These are phyloP conservation scores for Ramularia collo-cygni DNA, from an alignment of 2,329 filamentous ascomycete species.

Conservation along the genomic window DNA sequence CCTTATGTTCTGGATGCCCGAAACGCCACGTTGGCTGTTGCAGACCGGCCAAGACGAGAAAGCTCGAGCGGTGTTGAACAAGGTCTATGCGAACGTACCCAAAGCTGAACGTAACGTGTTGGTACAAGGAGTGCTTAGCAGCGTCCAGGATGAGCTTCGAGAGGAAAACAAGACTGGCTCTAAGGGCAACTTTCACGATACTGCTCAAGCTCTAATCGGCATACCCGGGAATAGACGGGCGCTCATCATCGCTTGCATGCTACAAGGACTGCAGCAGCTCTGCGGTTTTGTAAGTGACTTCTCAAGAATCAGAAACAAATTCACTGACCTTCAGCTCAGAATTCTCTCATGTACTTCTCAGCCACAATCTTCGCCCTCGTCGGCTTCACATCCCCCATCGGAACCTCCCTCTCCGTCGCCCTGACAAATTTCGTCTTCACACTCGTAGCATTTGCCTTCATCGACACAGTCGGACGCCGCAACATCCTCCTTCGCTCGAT, in stretches of 20 bases:
- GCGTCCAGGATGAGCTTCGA: no score
- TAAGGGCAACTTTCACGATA: slow-evolving; percentile 13
- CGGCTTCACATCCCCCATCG: slow-evolving; percentile 40
- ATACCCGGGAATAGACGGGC: slow-evolving; percentile 59
- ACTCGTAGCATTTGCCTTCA: slow-evolving; percentile 38
- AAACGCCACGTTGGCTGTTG: slow-evolving; percentile 84
- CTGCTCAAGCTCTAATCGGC: slow-evolving; percentile 32
- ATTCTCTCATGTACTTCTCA: slow-evolving; percentile 43
- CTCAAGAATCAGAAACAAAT: not conserved
- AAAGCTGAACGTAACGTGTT: no score
- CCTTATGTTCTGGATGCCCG: slow-evolving; percentile 68
- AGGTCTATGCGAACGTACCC: no score
- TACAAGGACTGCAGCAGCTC: slow-evolving; percentile 77
- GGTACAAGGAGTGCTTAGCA: no score
- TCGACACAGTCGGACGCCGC: slow-evolving; percentile 40
- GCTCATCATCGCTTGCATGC: slow-evolving; percentile 73
- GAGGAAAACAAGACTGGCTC: no score
- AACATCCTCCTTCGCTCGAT: slow-evolving; percentile 72
- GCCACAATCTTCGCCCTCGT: slow-evolving; percentile 43
- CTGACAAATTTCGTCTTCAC: slow-evolving; percentile 42
- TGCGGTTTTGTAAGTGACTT: slow-evolving; percentile 16
- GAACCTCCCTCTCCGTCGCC: slow-evolving; percentile 39
- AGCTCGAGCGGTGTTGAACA: slow-evolving; percentile 56
- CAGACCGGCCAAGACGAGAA: slow-evolving; percentile 55
- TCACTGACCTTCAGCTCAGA: slow-evolving; percentile 23